phyloP scores from a whole-genome alignment of 2,329 filamentous ascomycete species.

The Paraconiothyrium brasiliense region DNA sequence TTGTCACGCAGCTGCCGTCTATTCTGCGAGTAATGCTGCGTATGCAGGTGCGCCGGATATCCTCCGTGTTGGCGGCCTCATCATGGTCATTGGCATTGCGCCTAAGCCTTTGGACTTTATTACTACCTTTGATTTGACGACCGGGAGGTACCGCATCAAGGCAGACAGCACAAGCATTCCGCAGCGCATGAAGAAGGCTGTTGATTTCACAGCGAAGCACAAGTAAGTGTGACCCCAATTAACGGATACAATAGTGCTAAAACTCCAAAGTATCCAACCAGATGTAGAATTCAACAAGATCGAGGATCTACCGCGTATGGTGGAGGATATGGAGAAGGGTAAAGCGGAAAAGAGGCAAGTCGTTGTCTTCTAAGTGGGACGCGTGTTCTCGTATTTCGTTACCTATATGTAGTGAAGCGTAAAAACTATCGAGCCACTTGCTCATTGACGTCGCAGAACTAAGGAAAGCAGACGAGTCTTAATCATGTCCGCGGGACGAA shows the following conservation, averaged over 20 bases:
- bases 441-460: neutral
- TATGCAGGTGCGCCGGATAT: constrained; percentile 50
- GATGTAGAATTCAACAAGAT: constrained; percentile 52
- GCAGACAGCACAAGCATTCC: constrained; percentile 56
- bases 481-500: neutral
- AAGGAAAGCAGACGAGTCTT: neutral
- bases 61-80: constrained; percentile 50
- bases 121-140: constrained; percentile 52
- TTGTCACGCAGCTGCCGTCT: constrained; percentile 54
- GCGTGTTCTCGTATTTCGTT: neutral
- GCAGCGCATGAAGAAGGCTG: constrained; percentile 55
- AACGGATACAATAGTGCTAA: neutral
- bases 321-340: constrained; percentile 51
- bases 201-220: constrained; percentile 56
- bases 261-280: constrained; percentile 45
- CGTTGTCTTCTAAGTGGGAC: constrained; percentile 42
- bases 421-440: neutral
- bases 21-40: constrained; percentile 51
- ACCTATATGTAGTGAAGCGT: neutral
- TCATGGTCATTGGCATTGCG: constrained; percentile 57
- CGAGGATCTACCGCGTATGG: constrained; percentile 52
- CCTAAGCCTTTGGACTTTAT: constrained; percentile 48
- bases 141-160: constrained; percentile 54
- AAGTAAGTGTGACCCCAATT: constrained; percentile 14
- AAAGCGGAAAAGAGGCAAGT: constrained; percentile 50